Percentiles rank a stretch among this genome's conserved stretches.
Evolutionary conservation across 2,329 filamentous ascomycete genomes (phyloP).

Genomic region (Fusarium sp.): DNA sequence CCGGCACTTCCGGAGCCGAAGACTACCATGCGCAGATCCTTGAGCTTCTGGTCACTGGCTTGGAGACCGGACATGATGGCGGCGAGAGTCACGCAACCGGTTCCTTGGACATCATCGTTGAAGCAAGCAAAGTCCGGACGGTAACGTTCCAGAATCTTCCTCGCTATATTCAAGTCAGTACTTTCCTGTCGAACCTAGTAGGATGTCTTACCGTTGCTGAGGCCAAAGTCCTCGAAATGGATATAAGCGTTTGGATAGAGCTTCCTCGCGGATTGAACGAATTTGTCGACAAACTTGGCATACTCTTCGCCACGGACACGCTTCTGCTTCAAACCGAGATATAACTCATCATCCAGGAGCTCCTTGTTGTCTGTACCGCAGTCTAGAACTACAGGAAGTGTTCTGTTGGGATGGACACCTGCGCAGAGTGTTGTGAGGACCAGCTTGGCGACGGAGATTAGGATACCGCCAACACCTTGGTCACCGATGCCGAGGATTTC

Average conservation of each 20-base stretch:
- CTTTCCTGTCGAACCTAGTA: not conserved
- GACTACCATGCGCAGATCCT: conserved; percentile 77
- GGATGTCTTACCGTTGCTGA: conserved; percentile 69
- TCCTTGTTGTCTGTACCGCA: conserved; percentile 86
- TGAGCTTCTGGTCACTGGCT: conserved; percentile 73
- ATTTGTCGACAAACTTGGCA: conserved; percentile 79
- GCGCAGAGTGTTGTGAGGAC: conserved; percentile 86
- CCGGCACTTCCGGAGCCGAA: conserved; percentile 87
- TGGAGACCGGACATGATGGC: conserved; percentile 82
- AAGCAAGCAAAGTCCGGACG: conserved; percentile 81
- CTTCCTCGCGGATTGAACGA: conserved; percentile 74
- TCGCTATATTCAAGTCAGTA: conserved; percentile 57
- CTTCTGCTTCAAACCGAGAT: conserved; percentile 77
- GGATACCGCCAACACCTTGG: conserved; percentile 85
- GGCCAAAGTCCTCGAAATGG: conserved; percentile 90
- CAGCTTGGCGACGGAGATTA: conserved; percentile 87
- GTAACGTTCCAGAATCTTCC: conserved; percentile 81
- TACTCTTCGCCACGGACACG: conserved; percentile 78
- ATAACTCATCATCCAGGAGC: conserved; percentile 79
- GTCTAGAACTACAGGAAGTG: conserved; percentile 84
- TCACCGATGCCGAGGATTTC: conserved; percentile 91
- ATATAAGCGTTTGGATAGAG: conserved; percentile 84
- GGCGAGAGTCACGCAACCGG: conserved; percentile 86
- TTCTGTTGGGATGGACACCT: conserved; percentile 84
- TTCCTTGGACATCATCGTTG: conserved; percentile 92